These are phyloP conservation scores for Lentinula raphanica DNA, from an alignment of 768 basidiomycete genomes.

Conservation along the genomic window DNA sequence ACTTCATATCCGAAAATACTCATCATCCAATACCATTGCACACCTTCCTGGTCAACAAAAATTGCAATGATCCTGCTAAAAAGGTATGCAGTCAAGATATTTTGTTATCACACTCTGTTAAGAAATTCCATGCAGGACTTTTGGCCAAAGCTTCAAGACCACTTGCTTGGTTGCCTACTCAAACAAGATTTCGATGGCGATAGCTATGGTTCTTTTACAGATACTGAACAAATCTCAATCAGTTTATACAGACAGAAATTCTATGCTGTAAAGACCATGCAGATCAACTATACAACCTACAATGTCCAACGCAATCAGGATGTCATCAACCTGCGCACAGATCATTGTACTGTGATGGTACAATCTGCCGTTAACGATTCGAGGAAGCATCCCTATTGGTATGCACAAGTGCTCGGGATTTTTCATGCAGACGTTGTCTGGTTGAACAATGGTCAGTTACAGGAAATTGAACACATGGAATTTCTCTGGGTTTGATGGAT, in stretches of 20 bases:
- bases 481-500: conserved; percentile 38
- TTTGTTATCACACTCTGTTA: background rate
- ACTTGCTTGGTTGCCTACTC: conserved; percentile 22
- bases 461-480: conserved; percentile 17
- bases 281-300: conserved; percentile 32
- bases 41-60: background rate
- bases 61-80: background rate
- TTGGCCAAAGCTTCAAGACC: conserved; percentile 20
- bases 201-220: conserved; percentile 10
- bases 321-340: conserved; percentile 19
- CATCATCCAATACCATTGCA: background rate
- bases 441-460: background rate
- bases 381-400: conserved; percentile 15
- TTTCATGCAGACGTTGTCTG: conserved; percentile 18
- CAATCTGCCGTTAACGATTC: conserved; percentile 1
- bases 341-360: conserved; percentile 21
- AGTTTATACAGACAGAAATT: conserved; percentile 15
- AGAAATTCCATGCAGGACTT: conserved; percentile 16
- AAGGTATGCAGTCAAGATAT: background rate
- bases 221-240: conserved; percentile 11
- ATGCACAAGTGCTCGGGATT: conserved; percentile 17
- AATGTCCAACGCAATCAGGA: conserved; percentile 29
- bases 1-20: background rate
- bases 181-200: conserved; percentile 13
- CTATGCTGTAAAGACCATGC: conserved; percentile 4